These are phyloP conservation scores for Bolboschoenoplectus hybrid DNA, from an alignment of 202 grass and related monocot species.

Conservation along the genomic window DNA sequence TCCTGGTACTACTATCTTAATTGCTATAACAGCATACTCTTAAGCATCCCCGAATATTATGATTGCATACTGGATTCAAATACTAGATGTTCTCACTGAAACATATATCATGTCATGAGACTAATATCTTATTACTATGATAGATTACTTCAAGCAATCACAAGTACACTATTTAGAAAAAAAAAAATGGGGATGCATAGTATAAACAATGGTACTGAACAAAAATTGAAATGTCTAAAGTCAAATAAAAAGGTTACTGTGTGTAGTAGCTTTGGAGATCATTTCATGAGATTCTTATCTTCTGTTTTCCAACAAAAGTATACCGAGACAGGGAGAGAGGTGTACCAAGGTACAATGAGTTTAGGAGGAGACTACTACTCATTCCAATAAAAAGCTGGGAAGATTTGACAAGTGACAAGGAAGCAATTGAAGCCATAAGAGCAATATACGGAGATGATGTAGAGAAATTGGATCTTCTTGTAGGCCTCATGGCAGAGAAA, in stretches of 20 bases:
- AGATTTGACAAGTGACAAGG: slow-evolving; percentile 58
- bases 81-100: slow-evolving; percentile 22
- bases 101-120: slow-evolving; percentile 33
- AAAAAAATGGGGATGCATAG: slow-evolving; percentile 33
- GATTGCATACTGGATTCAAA: slow-evolving; percentile 30
- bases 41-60: slow-evolving; percentile 12
- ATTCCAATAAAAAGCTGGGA: slow-evolving; percentile 61
- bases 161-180: slow-evolving; percentile 30
- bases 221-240: slow-evolving; percentile 28
- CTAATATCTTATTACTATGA: not conserved
- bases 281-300: slow-evolving; percentile 24
- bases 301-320: slow-evolving; percentile 42
- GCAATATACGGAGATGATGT: slow-evolving; percentile 60
- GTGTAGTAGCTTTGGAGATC: slow-evolving; percentile 22
- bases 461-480: slow-evolving; percentile 69
- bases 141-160: not conserved
- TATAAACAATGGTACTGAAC: slow-evolving; percentile 41
- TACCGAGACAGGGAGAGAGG: slow-evolving; percentile 59
- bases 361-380: slow-evolving; percentile 47
- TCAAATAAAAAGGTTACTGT: slow-evolving; percentile 37
- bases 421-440: slow-evolving; percentile 44
- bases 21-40: not conserved
- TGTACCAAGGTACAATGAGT: slow-evolving; percentile 58
- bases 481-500: slow-evolving; percentile 66
- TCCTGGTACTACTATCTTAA: not conserved